Base-by-base conservation (phyloP, 164 flowering plant species). In the Vitis rupestris region DNA sequence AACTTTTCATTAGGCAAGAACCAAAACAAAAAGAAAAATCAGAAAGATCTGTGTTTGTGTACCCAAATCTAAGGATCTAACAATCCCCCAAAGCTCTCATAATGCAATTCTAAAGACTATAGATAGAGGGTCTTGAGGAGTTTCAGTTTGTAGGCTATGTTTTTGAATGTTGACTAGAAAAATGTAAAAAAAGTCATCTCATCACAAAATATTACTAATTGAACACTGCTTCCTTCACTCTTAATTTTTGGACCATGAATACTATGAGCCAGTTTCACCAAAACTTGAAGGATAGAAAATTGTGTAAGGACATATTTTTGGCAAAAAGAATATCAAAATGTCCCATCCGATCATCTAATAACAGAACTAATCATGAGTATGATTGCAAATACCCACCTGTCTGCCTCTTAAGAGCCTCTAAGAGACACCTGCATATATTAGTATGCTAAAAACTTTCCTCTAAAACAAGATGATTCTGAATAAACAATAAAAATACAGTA, bases 281-380 rank as follows among this genome's bases (percentile, higher is more conserved):
- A 37, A 37, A 37, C 44, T 6, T 37, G 44, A 37, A 37, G 0
- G 44, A 37, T 37, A 37, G 44, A 37, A 4, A 27, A 60, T 50
- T 50, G 51, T 19, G 56, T 44, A 59, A 56, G n/a, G 50, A 48
- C 12, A 10, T 50, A 52, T 15, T 49, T 70, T 57, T 61, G 62
- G 69, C 56, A 74, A 69, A 69, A 56, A 66, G 37, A 60, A 47
- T 59, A 81, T 65, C 59, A 65, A 16, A 61, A 50, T 27, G 66
- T 63, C 54, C 37, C 53, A 37, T 12, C 70, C 66, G 55, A 56
- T 61, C 67, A 75, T 75, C 70, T 5, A 69, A 66, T 57, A 37
- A 61, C 55, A 63, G 66, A 60, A 69, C 58, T 69, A 71, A 80
- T 76, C 62, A 71, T 65, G 73, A 70, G n/a, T 19, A 50, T 31